Base-by-base conservation (phyloP, 2,329 filamentous ascomycete species). In the Hypoxylon sp. region DNA sequence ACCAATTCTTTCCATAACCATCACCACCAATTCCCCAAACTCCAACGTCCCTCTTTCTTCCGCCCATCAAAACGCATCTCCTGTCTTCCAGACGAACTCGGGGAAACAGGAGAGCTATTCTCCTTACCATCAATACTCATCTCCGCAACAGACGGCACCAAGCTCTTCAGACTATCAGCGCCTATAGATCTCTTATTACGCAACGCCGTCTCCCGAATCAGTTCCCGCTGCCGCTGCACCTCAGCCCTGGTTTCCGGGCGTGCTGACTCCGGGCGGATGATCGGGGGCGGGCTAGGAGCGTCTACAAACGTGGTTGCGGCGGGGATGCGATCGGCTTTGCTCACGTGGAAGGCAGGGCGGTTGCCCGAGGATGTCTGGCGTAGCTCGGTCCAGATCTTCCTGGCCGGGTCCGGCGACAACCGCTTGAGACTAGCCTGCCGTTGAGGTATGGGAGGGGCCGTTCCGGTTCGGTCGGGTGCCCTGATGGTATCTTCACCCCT, bases 301-400 rank as follows among this genome's bases (percentile, higher is more conserved):
- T 65, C 67, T 6, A 62, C 67, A n/a, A 65, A 61, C 4, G 67
- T 60, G 9, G 60, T 63, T 13, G 62, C 60, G 17, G 69, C 49
- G 10, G 71, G 49, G 9, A 62, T 23, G 23, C 68, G 55, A 13
- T 70, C 60, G 5, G 51, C 52, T 23, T 70, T 73, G 43, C 64
- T 69, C 6, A 68, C 48, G 34, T 65, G 69, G 19, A 65, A 72
- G 10, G 57, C 58, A 11, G 69, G 67, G 25, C 66, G 70, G 17
- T 66, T 63, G 3, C 66, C 63, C 1, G 70, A 74, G 9, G 71
- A 70, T 3, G 67, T 69, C 30, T 69, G 70, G n/a, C 75, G 74
- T 65, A 77, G 73, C 41, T 74, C 74, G n/a, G 73, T 74, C 76
- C 75, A 78, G 30, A 77, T 75, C 53, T 73, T 74, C 28, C 73